Base-by-base conservation (phyloP, 148 eudicot genomes). In the Rhododendron ferrugineum region DNA sequence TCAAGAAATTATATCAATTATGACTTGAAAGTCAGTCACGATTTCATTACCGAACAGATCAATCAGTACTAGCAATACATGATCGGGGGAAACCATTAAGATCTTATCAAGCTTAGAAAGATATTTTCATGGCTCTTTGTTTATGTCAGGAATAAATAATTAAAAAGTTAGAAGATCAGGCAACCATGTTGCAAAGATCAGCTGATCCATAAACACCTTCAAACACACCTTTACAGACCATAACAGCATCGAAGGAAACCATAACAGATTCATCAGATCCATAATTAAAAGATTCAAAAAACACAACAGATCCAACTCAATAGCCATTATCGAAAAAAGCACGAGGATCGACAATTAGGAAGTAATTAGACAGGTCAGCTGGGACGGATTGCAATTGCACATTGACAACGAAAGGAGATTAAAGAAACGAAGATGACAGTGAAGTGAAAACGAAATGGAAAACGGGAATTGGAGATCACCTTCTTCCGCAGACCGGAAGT, bases 401-500 rank as follows among this genome's bases (percentile, higher is more conserved):
- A 81, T 11, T n/a, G 79, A 40, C 6, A 6, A 85, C 28, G 9
- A 18, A 74, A 37, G 18, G 32, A 75, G 44, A 49, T 30, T 47
- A 80, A 4, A 68, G 44, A 36, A 68, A 78, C 3, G 15, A 23
- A 40, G 79, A 47, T 32, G 42, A n/a, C 60, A 36, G 50, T 64
- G 36, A 1, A 23, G 32, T 3, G 66, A 52, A 46, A 49, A 76
- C 23, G 37, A 84, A 52, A 40, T 42, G 0, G 23, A 36, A 46
- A 54, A 32, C 15, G 0, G 37, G 37, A 77, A 50, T 42, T 78
- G 28, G 15, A 46, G 64, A 46, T 70, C 22, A 93, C 95, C 93
- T 93, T 93, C 89, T 93, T 93, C 66, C 95, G 84, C 73, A 96
- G 93, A 85, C 98, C 98, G 62, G 98, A 96, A 54, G 98, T 96